Evolutionary conservation across 257 asterid genomes (phyloP).

Genomic region (Linaria vulgaris): DNA sequence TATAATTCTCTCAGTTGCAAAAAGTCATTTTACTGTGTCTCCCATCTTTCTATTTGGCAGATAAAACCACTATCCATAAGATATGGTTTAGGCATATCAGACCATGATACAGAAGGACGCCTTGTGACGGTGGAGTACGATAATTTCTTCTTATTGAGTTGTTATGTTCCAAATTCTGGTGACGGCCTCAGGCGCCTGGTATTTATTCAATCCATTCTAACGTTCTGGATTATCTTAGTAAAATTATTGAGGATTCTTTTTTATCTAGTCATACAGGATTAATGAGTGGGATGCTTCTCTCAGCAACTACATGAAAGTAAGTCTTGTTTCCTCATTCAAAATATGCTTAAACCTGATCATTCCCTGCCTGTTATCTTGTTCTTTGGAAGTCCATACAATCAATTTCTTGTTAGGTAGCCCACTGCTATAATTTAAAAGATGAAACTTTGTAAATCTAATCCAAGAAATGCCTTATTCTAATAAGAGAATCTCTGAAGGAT

Average conservation of each 20-base stretch:
- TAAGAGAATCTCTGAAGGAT: not conserved
- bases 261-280: constrained; percentile 69
- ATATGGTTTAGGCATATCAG: constrained; percentile 86
- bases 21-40: not conserved
- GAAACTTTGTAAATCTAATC: not conserved
- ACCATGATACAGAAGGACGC: constrained; percentile 94
- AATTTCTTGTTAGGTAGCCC: not conserved
- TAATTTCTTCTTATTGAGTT: constrained; percentile 61
- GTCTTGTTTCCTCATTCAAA: constrained; percentile 25
- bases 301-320: constrained; percentile 82
- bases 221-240: constrained; percentile 5
- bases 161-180: constrained; percentile 95
- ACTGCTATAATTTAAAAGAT: not conserved
- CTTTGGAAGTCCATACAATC: not conserved
- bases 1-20: not conserved
- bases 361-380: not conserved
- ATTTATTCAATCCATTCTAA: constrained; percentile 20
- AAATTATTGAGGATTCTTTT: constrained; percentile 26
- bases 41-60: constrained; percentile 40
- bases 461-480: not conserved
- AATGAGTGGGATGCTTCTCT: constrained; percentile 87
- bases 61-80: constrained; percentile 76
- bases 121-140: constrained; percentile 88
- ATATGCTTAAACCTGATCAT: constrained; percentile 14
- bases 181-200: constrained; percentile 93